A percentile compares a stretch with the other conserved stretches of the same genome.
Evolutionary conservation across 768 basidiomycete genomes (phyloP).

Genomic region (Boletus rubropictus): DNA sequence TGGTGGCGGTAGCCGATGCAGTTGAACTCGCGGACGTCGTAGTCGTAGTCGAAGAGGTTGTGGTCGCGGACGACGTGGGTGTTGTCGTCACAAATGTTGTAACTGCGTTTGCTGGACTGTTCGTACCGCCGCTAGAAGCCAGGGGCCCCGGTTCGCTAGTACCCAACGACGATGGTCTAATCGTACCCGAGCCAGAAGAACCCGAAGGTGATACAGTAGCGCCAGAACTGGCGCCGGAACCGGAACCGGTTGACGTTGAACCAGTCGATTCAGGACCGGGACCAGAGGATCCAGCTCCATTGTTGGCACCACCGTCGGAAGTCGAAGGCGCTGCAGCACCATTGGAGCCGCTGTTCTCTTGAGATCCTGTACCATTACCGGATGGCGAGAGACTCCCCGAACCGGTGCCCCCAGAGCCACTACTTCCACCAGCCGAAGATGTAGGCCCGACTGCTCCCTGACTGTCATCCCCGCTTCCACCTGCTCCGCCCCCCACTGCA

Average conservation of each 20-base stretch:
- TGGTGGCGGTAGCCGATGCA: background rate
- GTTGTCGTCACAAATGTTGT: background rate
- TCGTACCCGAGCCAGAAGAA: background rate
- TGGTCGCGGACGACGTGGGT: background rate
- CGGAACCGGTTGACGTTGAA: background rate
- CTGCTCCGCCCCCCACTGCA: background rate
- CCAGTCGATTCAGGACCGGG: background rate
- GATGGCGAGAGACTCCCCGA: background rate
- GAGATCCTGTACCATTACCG: background rate
- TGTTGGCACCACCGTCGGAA: background rate
- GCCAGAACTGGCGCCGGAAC: background rate
- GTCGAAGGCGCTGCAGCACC: background rate
- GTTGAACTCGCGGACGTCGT: conserved; percentile 2
- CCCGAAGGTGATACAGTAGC: background rate
- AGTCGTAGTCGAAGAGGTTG: background rate
- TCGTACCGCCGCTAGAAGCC: background rate
- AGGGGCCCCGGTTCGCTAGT: background rate
- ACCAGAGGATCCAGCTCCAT: background rate
- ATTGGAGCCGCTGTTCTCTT: background rate
- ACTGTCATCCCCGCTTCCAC: background rate
- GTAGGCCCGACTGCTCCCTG: background rate
- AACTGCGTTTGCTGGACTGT: background rate
- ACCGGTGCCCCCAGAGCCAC: background rate
- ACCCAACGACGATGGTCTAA: background rate
- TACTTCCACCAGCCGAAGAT: background rate